Percentiles rank a stretch among this genome's conserved stretches.
Conservation (phyloP, 108 stramenopile species). For the Skeletonema menzelii region DNA sequence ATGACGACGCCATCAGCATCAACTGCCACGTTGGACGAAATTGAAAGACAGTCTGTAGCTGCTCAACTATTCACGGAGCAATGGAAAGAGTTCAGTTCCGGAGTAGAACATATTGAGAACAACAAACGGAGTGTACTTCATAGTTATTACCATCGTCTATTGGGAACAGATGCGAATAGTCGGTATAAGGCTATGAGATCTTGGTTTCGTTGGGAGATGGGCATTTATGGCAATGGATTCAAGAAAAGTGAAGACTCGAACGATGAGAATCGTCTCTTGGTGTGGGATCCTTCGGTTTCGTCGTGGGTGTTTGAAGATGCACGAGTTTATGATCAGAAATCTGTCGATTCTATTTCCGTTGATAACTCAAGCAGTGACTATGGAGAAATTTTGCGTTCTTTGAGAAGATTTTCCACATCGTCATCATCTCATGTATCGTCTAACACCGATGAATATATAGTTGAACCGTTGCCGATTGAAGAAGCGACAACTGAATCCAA, state of each 20-base stretch:
- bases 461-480: slow-evolving; percentile 22
- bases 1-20: background rate
- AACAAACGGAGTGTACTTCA: slow-evolving; percentile 42
- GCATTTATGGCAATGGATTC: slow-evolving; percentile 35
- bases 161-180: slow-evolving; percentile 37
- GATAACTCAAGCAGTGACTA: background rate
- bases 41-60: background rate
- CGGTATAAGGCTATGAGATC: slow-evolving; percentile 47
- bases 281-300: slow-evolving; percentile 29
- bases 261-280: slow-evolving; percentile 15
- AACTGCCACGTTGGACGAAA: background rate
- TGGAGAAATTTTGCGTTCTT: slow-evolving; percentile 19
- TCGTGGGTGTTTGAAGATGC: slow-evolving; percentile 46
- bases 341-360: slow-evolving; percentile 2
- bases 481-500: background rate
- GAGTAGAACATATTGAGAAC: slow-evolving; percentile 4
- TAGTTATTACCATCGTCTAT: slow-evolving; percentile 57
- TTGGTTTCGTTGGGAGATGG: slow-evolving; percentile 75
- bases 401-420: slow-evolving; percentile 30
- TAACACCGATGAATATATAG: background rate
- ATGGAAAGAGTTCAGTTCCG: slow-evolving; percentile 53
- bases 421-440: slow-evolving; percentile 7
- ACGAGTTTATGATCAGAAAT: slow-evolving; percentile 27
- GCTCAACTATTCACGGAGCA: slow-evolving; percentile 22
- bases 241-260: slow-evolving; percentile 1